Evolutionary conservation across 2,329 filamentous ascomycete genomes (phyloP), one percentile per base, ranked within the genome.

Genomic region (Beauveria sp.): DNA sequence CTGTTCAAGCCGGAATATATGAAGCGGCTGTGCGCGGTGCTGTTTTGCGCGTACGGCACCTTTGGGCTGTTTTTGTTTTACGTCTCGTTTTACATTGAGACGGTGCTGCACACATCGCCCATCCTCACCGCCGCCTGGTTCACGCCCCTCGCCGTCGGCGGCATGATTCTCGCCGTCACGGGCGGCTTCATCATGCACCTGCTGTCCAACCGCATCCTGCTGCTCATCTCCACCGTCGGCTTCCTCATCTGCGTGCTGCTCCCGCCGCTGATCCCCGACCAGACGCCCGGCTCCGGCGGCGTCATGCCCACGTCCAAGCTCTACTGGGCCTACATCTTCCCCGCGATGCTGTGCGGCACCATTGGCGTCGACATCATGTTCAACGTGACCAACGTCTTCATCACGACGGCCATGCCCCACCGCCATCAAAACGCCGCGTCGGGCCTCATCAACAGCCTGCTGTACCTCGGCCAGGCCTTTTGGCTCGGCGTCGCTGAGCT

Each of bases 251-350:
- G 81, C 2, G 80, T 79, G 0, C 72, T 90, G 0, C 77, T 91
- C 1, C 88, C 90, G 65, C 87, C 88, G 8, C 68, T 89, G 12
- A 80, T 87, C 20, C 88, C 88, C 0, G 69, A 75, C 1, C 79
- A 84, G 62, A 80, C 63, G 52, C 53, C 45, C 3, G 10, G 43
- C n/a, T 3, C 16, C 3, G 48, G 45, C 34, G 34, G 34, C 34
- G 34, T 16, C 48, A 66, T 66, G 24, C 71, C 70, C 10, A 69
- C 66, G 16, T 63, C 59, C 50, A 71, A 69, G 61, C 64, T 73
- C 38, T 88, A 89, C 77, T 93, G 89, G 90, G 83, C 86, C 0
- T 92, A 83, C 68, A 79, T 90, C 24, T 91, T 93, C 68, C 87
- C 89, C 0, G 76, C 84, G 60, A 88, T 88, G 86, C 71, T 88